Evolutionary conservation across 148 eudicot genomes (phyloP).

Genomic region (Fagopyrum homotropicum): DNA sequence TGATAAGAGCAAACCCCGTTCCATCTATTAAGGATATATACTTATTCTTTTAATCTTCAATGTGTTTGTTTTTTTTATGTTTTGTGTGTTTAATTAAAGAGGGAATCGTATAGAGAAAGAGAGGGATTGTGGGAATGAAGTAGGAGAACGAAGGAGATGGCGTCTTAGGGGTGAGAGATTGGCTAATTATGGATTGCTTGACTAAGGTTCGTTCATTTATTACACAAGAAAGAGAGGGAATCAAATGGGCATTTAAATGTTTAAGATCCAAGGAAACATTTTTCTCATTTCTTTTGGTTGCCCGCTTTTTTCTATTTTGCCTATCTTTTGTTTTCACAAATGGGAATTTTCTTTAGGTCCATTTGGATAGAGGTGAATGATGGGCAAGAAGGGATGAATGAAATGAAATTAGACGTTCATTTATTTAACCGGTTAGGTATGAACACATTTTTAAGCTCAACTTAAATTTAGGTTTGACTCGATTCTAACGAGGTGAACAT

Average conservation of each 20-base stretch:
- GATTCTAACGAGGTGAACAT: too few relatives aligned
- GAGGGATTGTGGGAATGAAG: neutral
- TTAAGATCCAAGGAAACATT: neutral
- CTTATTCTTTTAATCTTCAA: neutral
- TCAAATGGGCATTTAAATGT: too few relatives aligned
- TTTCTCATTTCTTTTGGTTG: neutral
- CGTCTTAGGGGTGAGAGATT: neutral
- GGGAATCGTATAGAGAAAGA: neutral
- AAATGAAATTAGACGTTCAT: too few relatives aligned
- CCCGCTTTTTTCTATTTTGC: slow-evolving; percentile 1
- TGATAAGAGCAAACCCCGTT: slow-evolving; percentile 43
- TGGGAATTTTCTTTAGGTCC: neutral
- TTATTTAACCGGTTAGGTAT: too few relatives aligned
- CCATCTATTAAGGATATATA: neutral
- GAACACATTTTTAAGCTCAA: too few relatives aligned
- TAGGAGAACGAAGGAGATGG: neutral
- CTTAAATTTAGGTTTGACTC: too few relatives aligned
- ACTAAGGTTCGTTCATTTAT: neutral
- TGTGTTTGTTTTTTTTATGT: neutral
- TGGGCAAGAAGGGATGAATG: too few relatives aligned
- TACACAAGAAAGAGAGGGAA: neutral
- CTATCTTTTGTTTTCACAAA: neutral
- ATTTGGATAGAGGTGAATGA: too few relatives aligned
- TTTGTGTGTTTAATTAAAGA: neutral
- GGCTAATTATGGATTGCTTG: slow-evolving; percentile 6